Base-by-base conservation (phyloP, 805 yeast genomes). In the Geotrichum ghanense region DNA sequence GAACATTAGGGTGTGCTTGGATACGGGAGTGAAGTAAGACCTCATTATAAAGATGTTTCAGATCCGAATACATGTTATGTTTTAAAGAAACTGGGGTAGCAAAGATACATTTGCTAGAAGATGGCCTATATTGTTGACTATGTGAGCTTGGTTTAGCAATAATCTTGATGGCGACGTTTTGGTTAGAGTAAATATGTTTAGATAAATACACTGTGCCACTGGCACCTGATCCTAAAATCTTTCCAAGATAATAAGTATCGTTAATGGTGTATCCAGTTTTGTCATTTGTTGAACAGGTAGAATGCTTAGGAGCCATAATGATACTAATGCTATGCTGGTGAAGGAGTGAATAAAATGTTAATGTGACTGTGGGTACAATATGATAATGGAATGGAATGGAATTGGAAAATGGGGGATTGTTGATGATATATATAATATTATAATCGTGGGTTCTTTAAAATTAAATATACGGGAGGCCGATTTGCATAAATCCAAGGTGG, bases 201-300 rank as follows among this genome's bases (percentile, higher is more conserved):
- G 85, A 89, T 17, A 76, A 69, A 66, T 82, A 85, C 6, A 87
- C 90, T 25, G 82, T 69, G 3, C 95, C 95, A 56, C 81, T 87
- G 22, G 95, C 88, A 23, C 96, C 96, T 0, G 90, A 75, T 6
- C 95, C 95, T 9, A 82, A 73, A 40, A 31, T 12, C 17, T 31
- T 31, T 6, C 37, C 37, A 12, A 31, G 37, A n/a, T 6, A 31
- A 19, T 31, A 31, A 12, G 37, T 31, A 19, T 31, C 37, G 17
- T 31, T 31, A 19, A 31, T 31, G 17, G 37, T 31, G 16, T 31
- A 12, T 6, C 37, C 37, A 31, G 14, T 5, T 12, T 31, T 31
- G 16, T 31, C 37, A 19, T 31, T 31, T 31, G 37, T 31, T 31
- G 37, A 31, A 31, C 37, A 31, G 14, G 37, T 31, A 25, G 31